A percentile compares a stretch with the other conserved stretches of the same genome.
Conservation (phyloP, 169 alveolate species). For the Cryptosporidium canis region DNA sequence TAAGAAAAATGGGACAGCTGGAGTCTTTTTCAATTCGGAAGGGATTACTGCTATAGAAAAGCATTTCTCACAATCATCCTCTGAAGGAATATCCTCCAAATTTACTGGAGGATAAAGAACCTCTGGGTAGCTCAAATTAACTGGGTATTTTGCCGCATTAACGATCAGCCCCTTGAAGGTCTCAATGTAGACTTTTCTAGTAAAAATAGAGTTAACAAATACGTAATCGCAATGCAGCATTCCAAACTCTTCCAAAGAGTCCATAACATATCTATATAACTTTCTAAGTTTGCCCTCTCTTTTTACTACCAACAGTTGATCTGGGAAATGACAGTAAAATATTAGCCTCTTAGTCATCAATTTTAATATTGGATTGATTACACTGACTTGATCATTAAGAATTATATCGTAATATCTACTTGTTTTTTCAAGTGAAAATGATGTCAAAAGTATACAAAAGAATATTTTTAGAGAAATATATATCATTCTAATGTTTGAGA, state of each 20-base stretch:
- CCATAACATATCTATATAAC: slow-evolving; percentile 37
- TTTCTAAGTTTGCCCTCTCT: slow-evolving; percentile 7
- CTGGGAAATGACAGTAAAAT: slow-evolving; percentile 94
- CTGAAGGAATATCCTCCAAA: slow-evolving; percentile 77
- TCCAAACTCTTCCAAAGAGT: slow-evolving; percentile 61
- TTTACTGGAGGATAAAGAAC: slow-evolving; percentile 82
- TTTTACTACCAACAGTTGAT: slow-evolving; percentile 80
- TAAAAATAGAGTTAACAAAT: slow-evolving; percentile 62
- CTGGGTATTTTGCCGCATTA: slow-evolving; percentile 23
- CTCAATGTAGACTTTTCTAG: slow-evolving; percentile 52
- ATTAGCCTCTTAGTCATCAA: slow-evolving; percentile 79
- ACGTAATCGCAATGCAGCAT: slow-evolving; percentile 48
- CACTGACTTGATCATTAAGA: slow-evolving; percentile 86
- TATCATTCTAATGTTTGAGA: slow-evolving; percentile 88
- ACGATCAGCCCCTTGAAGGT: slow-evolving; percentile 11
- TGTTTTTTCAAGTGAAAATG: slow-evolving; percentile 9
- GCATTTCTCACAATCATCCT: slow-evolving; percentile 73
- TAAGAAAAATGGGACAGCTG: slow-evolving; percentile 75
- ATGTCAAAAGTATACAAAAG: slow-evolving; percentile 71
- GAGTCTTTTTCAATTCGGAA: not conserved
- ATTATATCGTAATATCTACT: slow-evolving; percentile 86
- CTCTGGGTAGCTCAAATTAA: slow-evolving; percentile 75
- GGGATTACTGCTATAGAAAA: slow-evolving; percentile 59
- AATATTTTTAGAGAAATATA: slow-evolving; percentile 84
- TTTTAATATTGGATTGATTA: slow-evolving; percentile 78